Evolutionary conservation across 2,329 filamentous ascomycete species (phyloP).

Genomic region (Trichophyton rubrum): DNA sequence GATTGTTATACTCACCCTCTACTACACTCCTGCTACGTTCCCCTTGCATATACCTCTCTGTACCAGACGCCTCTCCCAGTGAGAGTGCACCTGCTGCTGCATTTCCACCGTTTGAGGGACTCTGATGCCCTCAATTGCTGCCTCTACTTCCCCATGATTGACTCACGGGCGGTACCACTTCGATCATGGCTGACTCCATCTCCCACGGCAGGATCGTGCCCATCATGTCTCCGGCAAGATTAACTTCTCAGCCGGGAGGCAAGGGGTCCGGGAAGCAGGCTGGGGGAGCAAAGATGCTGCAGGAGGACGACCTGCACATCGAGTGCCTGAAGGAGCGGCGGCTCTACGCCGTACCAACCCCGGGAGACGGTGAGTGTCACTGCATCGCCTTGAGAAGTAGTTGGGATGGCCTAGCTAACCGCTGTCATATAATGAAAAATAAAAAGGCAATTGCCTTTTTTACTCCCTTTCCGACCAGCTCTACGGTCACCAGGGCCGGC

Average conservation of each 20-base stretch:
- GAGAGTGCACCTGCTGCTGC: neutral
- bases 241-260: constrained; percentile 15
- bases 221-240: constrained; percentile 22
- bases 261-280: constrained; percentile 7
- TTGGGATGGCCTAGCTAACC: constrained; percentile 3
- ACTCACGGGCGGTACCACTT: constrained; percentile 21
- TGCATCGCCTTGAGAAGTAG: constrained; percentile 8
- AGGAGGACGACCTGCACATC: constrained; percentile 27
- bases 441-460: constrained; percentile 57
- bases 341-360: constrained; percentile 47
- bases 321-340: constrained; percentile 40
- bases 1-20: constrained; percentile 12
- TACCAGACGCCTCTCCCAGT: neutral
- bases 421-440: neutral
- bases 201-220: constrained; percentile 32
- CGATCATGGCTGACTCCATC: constrained; percentile 28
- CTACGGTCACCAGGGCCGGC: constrained; percentile 47
- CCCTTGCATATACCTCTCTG: neutral
- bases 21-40: constrained; percentile 7
- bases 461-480: constrained; percentile 56
- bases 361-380: constrained; percentile 48
- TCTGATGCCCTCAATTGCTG: constrained; percentile 14
- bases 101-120: constrained; percentile 5
- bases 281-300: constrained; percentile 13
- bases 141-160: constrained; percentile 17